Percentiles rank a stretch among this genome's conserved stretches.
Conservation (phyloP, 164 flowering plant species). For the Nelumbo lutea region DNA sequence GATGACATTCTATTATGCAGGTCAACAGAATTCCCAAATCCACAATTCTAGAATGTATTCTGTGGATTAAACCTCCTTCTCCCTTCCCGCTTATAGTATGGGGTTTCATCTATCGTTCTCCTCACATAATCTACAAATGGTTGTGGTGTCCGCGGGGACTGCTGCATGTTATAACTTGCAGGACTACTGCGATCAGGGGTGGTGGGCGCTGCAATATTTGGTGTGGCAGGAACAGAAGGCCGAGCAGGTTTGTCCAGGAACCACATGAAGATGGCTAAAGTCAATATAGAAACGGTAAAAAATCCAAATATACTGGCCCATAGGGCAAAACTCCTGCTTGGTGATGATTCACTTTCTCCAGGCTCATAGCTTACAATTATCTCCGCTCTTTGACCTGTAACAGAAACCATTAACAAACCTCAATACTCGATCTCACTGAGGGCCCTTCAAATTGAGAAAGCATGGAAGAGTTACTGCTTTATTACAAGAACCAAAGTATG, state of each 20-base stretch:
- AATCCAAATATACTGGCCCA: conserved; percentile 26
- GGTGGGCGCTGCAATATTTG: conserved; percentile 28
- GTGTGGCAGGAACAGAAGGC: conserved; percentile 22
- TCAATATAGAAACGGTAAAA: conserved; percentile 22
- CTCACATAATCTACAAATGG: conserved; percentile 82
- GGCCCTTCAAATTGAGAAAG: background rate
- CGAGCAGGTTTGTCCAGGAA: conserved; percentile 33
- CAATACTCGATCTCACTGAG: background rate
- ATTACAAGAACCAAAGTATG: background rate
- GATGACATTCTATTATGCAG: no score
- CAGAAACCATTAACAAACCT: background rate
- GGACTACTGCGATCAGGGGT: conserved; percentile 49
- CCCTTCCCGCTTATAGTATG: conserved; percentile 59
- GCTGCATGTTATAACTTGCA: conserved; percentile 22
- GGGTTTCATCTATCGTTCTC: conserved; percentile 92
- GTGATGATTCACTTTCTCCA: conserved; percentile 19
- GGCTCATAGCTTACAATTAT: conserved; percentile 52
- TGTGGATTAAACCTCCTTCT: conserved; percentile 75
- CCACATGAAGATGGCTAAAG: conserved; percentile 20
- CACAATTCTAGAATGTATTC: conserved; percentile 47
- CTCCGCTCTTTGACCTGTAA: conserved; percentile 68
- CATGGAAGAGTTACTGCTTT: background rate
- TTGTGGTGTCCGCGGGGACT: conserved; percentile 76
- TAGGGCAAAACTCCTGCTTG: conserved; percentile 8
- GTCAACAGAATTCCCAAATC: background rate